These are phyloP conservation scores for Castanea sativa DNA, from an alignment of 306 rosid genomes.

Conservation along the genomic window DNA sequence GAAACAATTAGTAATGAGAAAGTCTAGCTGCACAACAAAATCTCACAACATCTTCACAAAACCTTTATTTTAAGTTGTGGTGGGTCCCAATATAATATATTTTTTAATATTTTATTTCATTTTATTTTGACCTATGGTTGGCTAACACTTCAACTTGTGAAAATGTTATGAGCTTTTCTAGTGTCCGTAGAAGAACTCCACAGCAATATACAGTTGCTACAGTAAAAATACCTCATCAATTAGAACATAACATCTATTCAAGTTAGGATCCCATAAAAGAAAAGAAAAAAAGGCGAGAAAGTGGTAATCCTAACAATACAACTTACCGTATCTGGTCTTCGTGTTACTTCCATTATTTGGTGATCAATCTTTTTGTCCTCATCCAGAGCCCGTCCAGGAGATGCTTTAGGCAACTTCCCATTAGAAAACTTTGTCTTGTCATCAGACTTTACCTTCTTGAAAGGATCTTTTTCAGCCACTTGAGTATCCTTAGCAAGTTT, in stretches of 20 bases:
- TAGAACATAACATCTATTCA: neutral
- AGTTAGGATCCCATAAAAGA: neutral
- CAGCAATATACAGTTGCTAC: neutral
- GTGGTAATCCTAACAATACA: slow-evolving; percentile 29
- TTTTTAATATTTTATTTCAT: too few relatives aligned
- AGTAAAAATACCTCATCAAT: neutral
- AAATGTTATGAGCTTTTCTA: too few relatives aligned
- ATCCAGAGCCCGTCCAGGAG: slow-evolving; percentile 13
- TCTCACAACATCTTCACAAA: too few relatives aligned
- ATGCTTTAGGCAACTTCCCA: slow-evolving; percentile 38
- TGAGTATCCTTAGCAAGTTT: slow-evolving; percentile 26
- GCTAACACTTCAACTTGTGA: too few relatives aligned
- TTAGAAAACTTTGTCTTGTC: slow-evolving; percentile 16
- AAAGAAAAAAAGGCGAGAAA: neutral
- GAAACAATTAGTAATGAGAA: neutral
- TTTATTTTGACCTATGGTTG: too few relatives aligned
- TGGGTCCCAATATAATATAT: too few relatives aligned
- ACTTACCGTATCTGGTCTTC: slow-evolving; percentile 61
- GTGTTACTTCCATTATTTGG: slow-evolving; percentile 40
- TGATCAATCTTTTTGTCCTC: slow-evolving; percentile 32
- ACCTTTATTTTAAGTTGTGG: too few relatives aligned
- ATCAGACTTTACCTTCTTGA: slow-evolving; percentile 49
- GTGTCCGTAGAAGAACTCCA: too few relatives aligned
- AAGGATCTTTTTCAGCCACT: slow-evolving; percentile 33
- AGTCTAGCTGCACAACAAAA: too few relatives aligned